A percentile compares a stretch with the other conserved stretches of the same genome.
These are phyloP conservation scores for Friedmanniomyces endolithicus DNA, from an alignment of 495 filamentous ascomycete genomes.

Conservation along the genomic window DNA sequence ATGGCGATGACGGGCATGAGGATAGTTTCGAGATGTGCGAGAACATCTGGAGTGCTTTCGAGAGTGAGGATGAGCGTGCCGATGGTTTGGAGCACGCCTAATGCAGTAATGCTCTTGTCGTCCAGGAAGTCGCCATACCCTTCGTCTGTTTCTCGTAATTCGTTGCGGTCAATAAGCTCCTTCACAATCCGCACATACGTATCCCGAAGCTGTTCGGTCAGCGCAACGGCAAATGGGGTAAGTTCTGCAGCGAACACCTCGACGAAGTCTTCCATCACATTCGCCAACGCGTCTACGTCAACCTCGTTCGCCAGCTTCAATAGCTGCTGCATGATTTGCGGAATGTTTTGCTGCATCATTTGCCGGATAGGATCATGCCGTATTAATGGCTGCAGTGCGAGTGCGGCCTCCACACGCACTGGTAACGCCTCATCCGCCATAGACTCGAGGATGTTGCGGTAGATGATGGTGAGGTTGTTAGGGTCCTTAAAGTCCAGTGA, in stretches of 20 bases:
- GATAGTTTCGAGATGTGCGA: conserved; percentile 85
- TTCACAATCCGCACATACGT: conserved; percentile 90
- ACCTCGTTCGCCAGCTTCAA: conserved; percentile 93
- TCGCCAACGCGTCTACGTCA: conserved; percentile 87
- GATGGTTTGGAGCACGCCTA: conserved; percentile 94
- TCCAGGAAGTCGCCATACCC: conserved; percentile 88
- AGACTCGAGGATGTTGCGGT: conserved; percentile 90
- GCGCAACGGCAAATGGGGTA: conserved; percentile 93
- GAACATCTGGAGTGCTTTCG: conserved; percentile 89
- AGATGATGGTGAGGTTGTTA: conserved; percentile 87
- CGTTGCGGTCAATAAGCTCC: conserved; percentile 76
- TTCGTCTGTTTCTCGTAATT: conserved; percentile 53
- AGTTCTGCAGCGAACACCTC: conserved; percentile 93
- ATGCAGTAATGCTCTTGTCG: conserved; percentile 94
- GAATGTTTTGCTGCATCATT: conserved; percentile 94
- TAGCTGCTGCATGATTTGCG: conserved; percentile 98
- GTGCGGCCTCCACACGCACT: conserved; percentile 85
- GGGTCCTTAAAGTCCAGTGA: conserved; percentile 89
- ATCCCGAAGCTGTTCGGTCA: conserved; percentile 91
- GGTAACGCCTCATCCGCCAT: conserved; percentile 88
- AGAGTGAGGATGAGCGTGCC: conserved; percentile 92
- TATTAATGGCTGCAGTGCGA: conserved; percentile 89
- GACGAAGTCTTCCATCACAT: conserved; percentile 99
- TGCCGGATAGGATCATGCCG: conserved; percentile 85
- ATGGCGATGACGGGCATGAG: conserved; percentile 94